phyloP scores from a whole-genome alignment of 179 eudicot genomes.

The Silene noctiflora region DNA sequence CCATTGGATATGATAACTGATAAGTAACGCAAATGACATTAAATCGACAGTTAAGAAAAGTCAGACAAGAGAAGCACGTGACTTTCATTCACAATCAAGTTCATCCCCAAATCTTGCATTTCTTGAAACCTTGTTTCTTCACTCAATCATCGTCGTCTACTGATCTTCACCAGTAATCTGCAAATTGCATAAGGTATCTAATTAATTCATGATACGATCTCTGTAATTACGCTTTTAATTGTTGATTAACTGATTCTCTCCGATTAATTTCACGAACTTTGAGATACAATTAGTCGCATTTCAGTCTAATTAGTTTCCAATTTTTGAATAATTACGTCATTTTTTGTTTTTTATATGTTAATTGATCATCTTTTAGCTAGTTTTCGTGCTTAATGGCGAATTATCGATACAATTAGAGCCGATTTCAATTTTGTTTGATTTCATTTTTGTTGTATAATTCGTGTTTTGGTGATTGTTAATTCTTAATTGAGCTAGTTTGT shows the following conservation, averaged over 20 bases:
- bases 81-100: background rate
- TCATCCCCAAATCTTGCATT: background rate
- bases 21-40: background rate
- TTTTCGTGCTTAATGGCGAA: too few relatives aligned
- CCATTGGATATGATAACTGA: background rate
- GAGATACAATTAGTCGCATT: background rate
- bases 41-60: background rate
- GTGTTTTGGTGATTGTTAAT: background rate
- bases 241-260: background rate
- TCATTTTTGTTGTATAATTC: background rate
- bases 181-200: background rate
- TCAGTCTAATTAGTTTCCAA: background rate
- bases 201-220: background rate
- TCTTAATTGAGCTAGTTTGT: background rate
- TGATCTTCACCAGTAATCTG: background rate
- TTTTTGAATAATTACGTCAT: background rate
- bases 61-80: background rate
- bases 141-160: background rate
- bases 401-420: too few relatives aligned
- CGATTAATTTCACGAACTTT: background rate
- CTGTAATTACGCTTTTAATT: background rate
- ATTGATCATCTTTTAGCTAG: too few relatives aligned
- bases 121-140: slow-evolving; percentile 3
- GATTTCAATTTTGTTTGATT: background rate
- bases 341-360: too few relatives aligned